Percentiles rank a stretch among this genome's conserved stretches.
phyloP scores from a whole-genome alignment of 371 early-diverging fungal genomes.

The Zychaea mexicana region DNA sequence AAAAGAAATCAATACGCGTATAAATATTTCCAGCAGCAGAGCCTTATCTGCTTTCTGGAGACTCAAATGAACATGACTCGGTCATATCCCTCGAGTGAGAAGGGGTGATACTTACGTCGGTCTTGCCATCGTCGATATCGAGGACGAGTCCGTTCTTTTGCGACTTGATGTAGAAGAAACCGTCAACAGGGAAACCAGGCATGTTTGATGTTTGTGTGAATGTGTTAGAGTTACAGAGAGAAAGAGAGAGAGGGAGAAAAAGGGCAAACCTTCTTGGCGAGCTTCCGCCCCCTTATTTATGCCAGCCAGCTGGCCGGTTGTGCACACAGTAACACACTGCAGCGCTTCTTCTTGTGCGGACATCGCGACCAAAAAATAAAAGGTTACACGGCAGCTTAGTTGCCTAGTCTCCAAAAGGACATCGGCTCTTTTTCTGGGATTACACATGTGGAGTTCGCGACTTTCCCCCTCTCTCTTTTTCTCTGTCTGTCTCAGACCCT shows the following conservation, averaged over 20 bases:
- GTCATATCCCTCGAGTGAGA: too few relatives aligned
- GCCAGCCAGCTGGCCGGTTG: too few relatives aligned
- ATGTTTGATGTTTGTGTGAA: neutral
- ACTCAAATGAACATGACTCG: too few relatives aligned
- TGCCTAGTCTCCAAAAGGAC: neutral
- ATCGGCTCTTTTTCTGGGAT: too few relatives aligned
- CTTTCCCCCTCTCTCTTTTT: too few relatives aligned
- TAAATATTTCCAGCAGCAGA: too few relatives aligned
- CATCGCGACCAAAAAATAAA: neutral
- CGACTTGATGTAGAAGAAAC: constrained; percentile 34
- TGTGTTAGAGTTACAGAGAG: neutral
- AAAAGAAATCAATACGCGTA: neutral
- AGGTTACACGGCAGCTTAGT: neutral
- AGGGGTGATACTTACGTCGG: neutral
- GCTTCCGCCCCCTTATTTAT: constrained; percentile 6
- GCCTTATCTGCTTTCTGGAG: too few relatives aligned
- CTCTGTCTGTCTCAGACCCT: too few relatives aligned
- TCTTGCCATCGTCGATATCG: constrained; percentile 12
- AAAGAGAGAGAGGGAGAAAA: neutral
- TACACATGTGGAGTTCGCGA: too few relatives aligned
- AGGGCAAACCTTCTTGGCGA: neutral
- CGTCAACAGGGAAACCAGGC: constrained; percentile 26
- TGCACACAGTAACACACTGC: too few relatives aligned
- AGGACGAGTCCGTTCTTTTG: constrained; percentile 16
- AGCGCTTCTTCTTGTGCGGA: neutral